Evolutionary conservation across 495 filamentous ascomycete species (phyloP), one percentile per base, ranked within the genome.

Genomic region (Hypoxylon cercidicola): DNA sequence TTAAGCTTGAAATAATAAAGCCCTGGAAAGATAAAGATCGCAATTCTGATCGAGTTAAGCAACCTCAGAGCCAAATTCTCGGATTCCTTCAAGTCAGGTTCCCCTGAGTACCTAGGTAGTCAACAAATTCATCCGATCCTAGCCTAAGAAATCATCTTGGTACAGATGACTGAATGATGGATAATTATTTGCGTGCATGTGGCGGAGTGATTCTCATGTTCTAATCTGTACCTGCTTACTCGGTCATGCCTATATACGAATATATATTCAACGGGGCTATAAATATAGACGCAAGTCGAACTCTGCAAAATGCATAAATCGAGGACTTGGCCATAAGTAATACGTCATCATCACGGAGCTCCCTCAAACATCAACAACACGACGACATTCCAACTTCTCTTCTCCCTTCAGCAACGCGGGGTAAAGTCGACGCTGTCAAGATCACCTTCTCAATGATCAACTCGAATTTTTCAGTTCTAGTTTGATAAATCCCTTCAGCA

Each of bases 331-430:
- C 20, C 40, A 20, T 56, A 56, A 55, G 9, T 59, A 60, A 60
- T 68, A 68, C 65, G 65, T 68, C 65, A 68, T 68, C 18, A 60
- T 49, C n/a, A 45, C 48, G 64, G 19, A 60, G 47, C 61, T 59
- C 8, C 21, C 25, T 67, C 32, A 23, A 58, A 32, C 59, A 63
- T 63, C 58, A 62, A 60, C 60, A 63, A 59, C 53, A 58, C 50
- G 47, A 28, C 25, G 44, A 46, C 60, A 63, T 63, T 68, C 65
- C 65, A 11, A 63, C 32, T 54, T 37, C 35, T 60, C 43, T 39
- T 13, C 16, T 47, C 40, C 25, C 52, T 40, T 49, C 15, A 66
- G 19, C 52, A 59, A 60, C 65, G 55, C 60, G 60, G 65, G 59
- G 65, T 66, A 66, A 54, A 35, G 21, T 53, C 21, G 15, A 54